These are phyloP conservation scores for Exophiala phaeomuriformis DNA, from an alignment of 2,329 filamentous ascomycete species.

Conservation along the genomic window DNA sequence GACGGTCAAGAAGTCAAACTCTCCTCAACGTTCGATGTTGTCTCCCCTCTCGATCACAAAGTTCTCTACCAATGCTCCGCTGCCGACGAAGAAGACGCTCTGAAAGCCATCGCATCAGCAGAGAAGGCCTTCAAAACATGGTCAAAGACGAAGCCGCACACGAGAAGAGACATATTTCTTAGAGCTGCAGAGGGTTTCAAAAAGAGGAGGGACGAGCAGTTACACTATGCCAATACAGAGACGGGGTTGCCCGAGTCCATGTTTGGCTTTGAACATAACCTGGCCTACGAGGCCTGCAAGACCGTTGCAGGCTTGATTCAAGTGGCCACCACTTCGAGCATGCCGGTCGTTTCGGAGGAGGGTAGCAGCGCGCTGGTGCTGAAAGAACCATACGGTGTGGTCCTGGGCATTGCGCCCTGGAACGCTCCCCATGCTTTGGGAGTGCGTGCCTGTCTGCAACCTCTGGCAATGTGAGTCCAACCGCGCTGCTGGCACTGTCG, in stretches of 20 bases:
- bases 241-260: constrained; percentile 45
- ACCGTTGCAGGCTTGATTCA: constrained; percentile 20
- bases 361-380: constrained; percentile 56
- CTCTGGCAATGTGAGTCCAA: constrained; percentile 46
- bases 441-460: constrained; percentile 47
- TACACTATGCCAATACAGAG: constrained; percentile 52
- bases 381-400: constrained; percentile 71
- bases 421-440: constrained; percentile 50
- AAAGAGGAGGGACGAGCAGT: constrained; percentile 53
- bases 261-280: constrained; percentile 28
- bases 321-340: constrained; percentile 36
- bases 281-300: constrained; percentile 18
- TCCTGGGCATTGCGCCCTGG: constrained; percentile 76
- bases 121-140: constrained; percentile 63
- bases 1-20: constrained; percentile 39
- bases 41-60: constrained; percentile 49
- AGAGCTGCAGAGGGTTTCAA: constrained; percentile 59
- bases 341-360: constrained; percentile 44
- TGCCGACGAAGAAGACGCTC: constrained; percentile 50
- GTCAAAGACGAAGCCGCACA: constrained; percentile 53
- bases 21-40: constrained; percentile 42
- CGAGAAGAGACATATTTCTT: constrained; percentile 62
- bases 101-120: constrained; percentile 53
- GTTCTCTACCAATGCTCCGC: constrained; percentile 50
- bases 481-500: background rate